Percentiles rank a stretch among this genome's conserved stretches.
Conservation (phyloP, 177 flowering plant species). For the Vitis hybrid region DNA sequence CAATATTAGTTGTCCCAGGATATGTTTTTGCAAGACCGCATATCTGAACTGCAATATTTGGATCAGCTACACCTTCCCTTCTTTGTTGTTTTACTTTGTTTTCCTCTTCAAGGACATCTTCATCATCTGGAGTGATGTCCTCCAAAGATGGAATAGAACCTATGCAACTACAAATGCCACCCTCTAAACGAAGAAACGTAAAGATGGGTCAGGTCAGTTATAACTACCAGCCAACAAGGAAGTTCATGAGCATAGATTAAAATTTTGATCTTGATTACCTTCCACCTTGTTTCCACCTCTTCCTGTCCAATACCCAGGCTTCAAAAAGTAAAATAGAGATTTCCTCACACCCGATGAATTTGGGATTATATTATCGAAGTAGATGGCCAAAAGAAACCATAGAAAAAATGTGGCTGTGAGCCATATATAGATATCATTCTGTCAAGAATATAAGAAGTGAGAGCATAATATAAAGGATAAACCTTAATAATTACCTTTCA, state of each 20-base stretch:
- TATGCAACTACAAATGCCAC: constrained; percentile 71
- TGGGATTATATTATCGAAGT: constrained; percentile 88
- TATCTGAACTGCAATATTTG: constrained; percentile 82
- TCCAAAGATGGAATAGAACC: constrained; percentile 59
- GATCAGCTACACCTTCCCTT: constrained; percentile 43
- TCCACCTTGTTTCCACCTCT: constrained; percentile 68
- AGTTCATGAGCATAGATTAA: not conserved
- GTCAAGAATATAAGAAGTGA: constrained; percentile 25
- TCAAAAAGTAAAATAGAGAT: constrained; percentile 72
- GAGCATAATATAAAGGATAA: not conserved
- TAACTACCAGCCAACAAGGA: not conserved
- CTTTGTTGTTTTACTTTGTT: constrained; percentile 59
- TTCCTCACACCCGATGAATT: constrained; percentile 82
- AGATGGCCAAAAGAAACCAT: constrained; percentile 87
- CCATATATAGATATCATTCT: constrained; percentile 83
- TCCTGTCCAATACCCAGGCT: constrained; percentile 90
- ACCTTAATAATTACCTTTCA: not conserved
- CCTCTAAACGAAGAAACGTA: constrained; percentile 44
- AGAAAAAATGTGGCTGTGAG: constrained; percentile 61
- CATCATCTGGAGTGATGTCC: constrained; percentile 62
- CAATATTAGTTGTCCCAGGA: constrained; percentile 64
- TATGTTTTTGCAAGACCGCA: constrained; percentile 84
- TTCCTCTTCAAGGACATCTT: constrained; percentile 92
- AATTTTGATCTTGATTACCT: constrained; percentile 46
- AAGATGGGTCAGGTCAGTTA: constrained; percentile 5